These are phyloP conservation scores for Sporodiniella umbellata DNA, from an alignment of 371 early-diverging fungal genomes.

Conservation along the genomic window DNA sequence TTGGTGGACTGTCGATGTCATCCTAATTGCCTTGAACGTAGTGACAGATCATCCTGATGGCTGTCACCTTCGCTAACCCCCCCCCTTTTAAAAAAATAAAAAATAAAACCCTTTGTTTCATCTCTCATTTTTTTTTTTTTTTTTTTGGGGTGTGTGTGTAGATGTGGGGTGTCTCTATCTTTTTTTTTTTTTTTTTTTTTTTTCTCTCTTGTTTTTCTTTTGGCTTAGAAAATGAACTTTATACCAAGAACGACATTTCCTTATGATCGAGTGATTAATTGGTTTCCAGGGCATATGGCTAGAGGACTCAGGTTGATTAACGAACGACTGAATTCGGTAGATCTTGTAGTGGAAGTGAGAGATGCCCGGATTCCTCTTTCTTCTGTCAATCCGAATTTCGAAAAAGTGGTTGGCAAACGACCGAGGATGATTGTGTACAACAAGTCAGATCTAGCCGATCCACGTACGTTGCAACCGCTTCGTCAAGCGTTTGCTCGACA, in stretches of 20 bases:
- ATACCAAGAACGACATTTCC: conserved; percentile 45
- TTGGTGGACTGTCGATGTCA: conserved; percentile 45
- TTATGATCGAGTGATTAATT: conserved; percentile 77
- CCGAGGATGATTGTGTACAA: conserved; percentile 87
- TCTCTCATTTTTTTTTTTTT: neutral
- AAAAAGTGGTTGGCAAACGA: conserved; percentile 61
- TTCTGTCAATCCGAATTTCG: conserved; percentile 83
- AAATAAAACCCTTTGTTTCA: neutral
- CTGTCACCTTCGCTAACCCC: conserved; percentile 34
- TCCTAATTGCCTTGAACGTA: conserved; percentile 44
- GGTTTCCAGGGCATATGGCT: conserved; percentile 96
- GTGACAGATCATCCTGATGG: conserved; percentile 44
- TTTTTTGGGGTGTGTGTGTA: neutral
- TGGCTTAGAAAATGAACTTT: conserved; percentile 9
- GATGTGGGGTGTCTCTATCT: no score
- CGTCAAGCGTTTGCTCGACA: conserved; percentile 48
- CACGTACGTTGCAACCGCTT: conserved; percentile 37
- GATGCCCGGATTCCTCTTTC: conserved; percentile 94
- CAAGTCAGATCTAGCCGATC: conserved; percentile 87
- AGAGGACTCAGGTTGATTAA: conserved; percentile 78
- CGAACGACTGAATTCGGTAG: conserved; percentile 69
- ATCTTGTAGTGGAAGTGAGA: conserved; percentile 89
- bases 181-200: neutral
- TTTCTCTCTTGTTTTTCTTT: neutral
- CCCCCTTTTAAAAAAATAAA: conserved; percentile 14